phyloP scores from a whole-genome alignment of 306 rosid species.

The Trifolium fragiferum region DNA sequence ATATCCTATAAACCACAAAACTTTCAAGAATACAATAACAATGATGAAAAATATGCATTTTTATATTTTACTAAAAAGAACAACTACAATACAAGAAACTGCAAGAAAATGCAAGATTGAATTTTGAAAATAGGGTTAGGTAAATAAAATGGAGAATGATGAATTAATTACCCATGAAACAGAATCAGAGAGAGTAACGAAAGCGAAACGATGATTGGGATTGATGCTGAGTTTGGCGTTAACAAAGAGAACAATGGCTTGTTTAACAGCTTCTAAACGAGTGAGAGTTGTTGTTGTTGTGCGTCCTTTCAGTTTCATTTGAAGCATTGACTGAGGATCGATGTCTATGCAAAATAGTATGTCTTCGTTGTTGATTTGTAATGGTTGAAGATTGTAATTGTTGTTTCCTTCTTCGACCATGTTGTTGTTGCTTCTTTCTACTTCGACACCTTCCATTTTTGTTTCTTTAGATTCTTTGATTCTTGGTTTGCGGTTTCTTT shows the following conservation, averaged over 20 bases:
- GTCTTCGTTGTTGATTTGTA: conserved; percentile 68
- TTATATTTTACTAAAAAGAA: too few species aligned
- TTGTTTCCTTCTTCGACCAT: too few species aligned
- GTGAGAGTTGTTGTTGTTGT: conserved; percentile 49
- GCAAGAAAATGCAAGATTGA: too few species aligned
- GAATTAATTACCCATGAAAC: conserved; percentile 55
- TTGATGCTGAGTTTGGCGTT: conserved; percentile 85
- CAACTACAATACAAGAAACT: too few species aligned
- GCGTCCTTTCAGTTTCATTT: conserved; percentile 64
- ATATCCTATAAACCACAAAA: too few species aligned
- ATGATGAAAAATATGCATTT: too few species aligned
- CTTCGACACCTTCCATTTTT: conserved; percentile 53
- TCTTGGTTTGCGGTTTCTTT: too few species aligned
- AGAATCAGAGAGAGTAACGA: conserved; percentile 60
- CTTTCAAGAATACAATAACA: too few species aligned
- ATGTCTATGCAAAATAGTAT: conserved; percentile 73
- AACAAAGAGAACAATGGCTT: conserved; percentile 79
- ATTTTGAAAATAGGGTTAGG: not conserved
- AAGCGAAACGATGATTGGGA: conserved; percentile 85
- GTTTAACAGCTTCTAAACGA: conserved; percentile 84
- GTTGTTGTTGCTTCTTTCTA: conserved; percentile 50
- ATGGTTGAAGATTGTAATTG: conserved; percentile 62
- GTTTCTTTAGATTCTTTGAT: too few species aligned
- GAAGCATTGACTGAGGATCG: conserved; percentile 69
- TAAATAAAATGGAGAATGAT: not conserved